These are phyloP conservation scores for Paecilomyces niveus DNA, from an alignment of 2,329 filamentous ascomycete species.

Conservation along the genomic window DNA sequence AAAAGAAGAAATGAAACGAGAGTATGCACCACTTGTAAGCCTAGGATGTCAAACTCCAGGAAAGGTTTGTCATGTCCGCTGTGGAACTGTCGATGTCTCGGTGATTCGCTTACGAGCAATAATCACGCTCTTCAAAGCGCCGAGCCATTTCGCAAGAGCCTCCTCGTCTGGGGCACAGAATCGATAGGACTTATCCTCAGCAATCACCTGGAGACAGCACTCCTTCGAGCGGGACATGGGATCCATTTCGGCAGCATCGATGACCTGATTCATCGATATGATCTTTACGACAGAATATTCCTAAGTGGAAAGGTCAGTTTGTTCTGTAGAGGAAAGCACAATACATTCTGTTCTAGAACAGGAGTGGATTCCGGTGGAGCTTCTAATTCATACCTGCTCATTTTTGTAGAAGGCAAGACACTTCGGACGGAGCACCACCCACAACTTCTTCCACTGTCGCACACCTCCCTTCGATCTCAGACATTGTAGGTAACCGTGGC, in stretches of 20 bases:
- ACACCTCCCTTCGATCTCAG: conserved; percentile 74
- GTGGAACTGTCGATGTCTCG: conserved; percentile 11
- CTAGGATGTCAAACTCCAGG: background rate
- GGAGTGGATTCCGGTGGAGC: background rate
- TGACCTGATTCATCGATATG: conserved; percentile 67
- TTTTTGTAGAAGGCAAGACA: conserved; percentile 90
- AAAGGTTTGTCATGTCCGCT: background rate
- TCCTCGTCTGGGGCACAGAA: conserved; percentile 78
- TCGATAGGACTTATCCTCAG: conserved; percentile 77
- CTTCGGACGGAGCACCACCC: conserved; percentile 81
- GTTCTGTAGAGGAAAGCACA: background rate
- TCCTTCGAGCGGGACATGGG: conserved; percentile 76
- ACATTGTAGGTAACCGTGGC: conserved; percentile 83
- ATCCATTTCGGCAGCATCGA: conserved; percentile 90
- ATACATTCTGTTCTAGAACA: background rate
- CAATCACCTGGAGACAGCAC: conserved; percentile 86
- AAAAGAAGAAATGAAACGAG: conserved; percentile 1
- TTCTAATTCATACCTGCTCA: conserved; percentile 44
- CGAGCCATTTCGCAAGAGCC: conserved; percentile 72
- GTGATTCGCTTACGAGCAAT: conserved; percentile 27
- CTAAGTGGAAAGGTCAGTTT: conserved; percentile 23
- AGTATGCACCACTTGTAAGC: background rate
- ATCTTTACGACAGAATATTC: conserved; percentile 86
- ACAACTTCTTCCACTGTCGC: conserved; percentile 88
- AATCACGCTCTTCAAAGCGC: conserved; percentile 72